Base-by-base conservation (phyloP, 1,284 basidiomycete species). In the Leucoagaricus sp. region DNA sequence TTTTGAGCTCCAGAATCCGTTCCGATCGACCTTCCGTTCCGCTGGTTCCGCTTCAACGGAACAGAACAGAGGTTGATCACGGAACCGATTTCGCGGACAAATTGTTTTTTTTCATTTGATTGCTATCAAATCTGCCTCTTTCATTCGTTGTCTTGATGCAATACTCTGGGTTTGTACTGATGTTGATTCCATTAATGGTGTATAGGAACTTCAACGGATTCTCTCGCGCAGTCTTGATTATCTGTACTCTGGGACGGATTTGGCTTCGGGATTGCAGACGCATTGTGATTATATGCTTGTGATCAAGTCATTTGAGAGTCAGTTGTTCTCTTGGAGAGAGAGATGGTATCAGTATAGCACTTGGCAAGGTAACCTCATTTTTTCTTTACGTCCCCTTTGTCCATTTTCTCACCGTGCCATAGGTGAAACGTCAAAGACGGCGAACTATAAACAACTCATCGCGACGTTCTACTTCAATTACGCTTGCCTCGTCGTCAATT, bases 181-280 rank as follows among this genome's bases (percentile, higher is more conserved):
- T 49, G 53, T 28, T 46, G n/a, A 4, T 36, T 52, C 31, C 49
- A 44, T 21, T 3, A 41, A n/a, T n/a, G 8, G n/a, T 40, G 5
- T 4, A 41, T 44, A 92, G 90, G 91, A 92, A 63, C 72, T 96
- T 34, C 94, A 95, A 78, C 88, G 91, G 58, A 90, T 94, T 59
- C 78, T 96, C 60, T 93, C 93, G 41, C 82, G 96, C 42, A 91
- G 91, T 64, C 80, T 98, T 31, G 96, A 98, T 69, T 84, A 95
- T 58, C 77, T 98, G 46, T 96, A 97, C 71, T 92, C 93, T 5
- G 88, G 87, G 13, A 94, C 87, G 4, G 86, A 83, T 29, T 84
- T 91, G 9, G 76, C 88, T 0, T 95, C 93, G 1, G 96, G 95
- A 1, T 74, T 98, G 45, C 89, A 94, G 57, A 79, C 83, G n/a